Evolutionary conservation across 495 filamentous ascomycete species (phyloP).

Genomic region (Penicillium desertorum): DNA sequence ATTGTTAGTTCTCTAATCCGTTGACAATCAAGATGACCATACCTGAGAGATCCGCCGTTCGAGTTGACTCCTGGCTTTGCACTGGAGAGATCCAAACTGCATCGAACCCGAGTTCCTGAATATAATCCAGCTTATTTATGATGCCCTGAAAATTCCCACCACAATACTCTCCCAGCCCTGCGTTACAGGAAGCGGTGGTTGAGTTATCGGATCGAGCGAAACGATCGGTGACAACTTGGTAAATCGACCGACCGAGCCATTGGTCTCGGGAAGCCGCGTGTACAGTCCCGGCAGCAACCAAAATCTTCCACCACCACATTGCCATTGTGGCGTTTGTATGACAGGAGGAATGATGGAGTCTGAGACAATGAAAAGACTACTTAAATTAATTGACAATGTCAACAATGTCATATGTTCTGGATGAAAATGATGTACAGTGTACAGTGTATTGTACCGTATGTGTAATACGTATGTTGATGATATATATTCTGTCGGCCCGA

Average conservation of each 20-base stretch:
- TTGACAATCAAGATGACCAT: slow-evolving; percentile 30
- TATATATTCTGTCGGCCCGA: slow-evolving; percentile 17
- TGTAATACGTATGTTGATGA: slow-evolving; percentile 1
- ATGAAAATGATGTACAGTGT: slow-evolving; percentile 2
- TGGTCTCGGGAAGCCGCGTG: slow-evolving; percentile 18
- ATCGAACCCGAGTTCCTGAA: slow-evolving; percentile 69
- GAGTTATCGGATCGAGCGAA: slow-evolving; percentile 63
- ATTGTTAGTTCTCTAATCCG: slow-evolving; percentile 50
- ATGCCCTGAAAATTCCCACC: slow-evolving; percentile 69
- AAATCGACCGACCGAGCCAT: slow-evolving; percentile 31
- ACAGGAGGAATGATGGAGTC: slow-evolving; percentile 4
- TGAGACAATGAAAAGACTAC: slow-evolving; percentile 4
- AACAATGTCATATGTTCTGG: slow-evolving; percentile 1
- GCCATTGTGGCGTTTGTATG: slow-evolving; percentile 18
- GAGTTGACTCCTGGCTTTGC: slow-evolving; percentile 15
- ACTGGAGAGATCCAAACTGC: slow-evolving; percentile 62
- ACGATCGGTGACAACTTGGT: slow-evolving; percentile 67
- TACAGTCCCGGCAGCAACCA: slow-evolving; percentile 15
- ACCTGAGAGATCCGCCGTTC: slow-evolving; percentile 50
- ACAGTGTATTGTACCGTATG: background rate
- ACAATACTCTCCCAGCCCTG: slow-evolving; percentile 51
- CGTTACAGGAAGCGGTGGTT: slow-evolving; percentile 22
- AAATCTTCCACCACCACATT: slow-evolving; percentile 16
- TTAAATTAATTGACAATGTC: background rate
- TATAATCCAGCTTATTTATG: slow-evolving; percentile 47